phyloP scores from a whole-genome alignment of 2,329 filamentous ascomycete genomes.

The Fusarium clavum region DNA sequence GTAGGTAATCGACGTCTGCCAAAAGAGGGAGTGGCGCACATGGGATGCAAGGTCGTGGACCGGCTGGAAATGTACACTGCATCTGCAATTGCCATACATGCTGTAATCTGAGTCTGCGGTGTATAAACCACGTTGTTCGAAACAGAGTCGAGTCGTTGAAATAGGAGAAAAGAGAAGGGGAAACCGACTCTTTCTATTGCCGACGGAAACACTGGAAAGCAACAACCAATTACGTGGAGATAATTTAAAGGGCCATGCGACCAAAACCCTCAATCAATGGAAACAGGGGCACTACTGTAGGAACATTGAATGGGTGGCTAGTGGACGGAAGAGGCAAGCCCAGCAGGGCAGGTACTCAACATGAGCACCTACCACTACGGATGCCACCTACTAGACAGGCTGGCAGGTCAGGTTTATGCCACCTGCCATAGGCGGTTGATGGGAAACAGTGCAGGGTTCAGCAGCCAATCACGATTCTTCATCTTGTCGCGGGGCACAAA shows the following conservation, averaged over 20 bases:
- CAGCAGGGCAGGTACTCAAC: conserved; percentile 22
- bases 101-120: background rate
- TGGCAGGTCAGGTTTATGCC: conserved; percentile 28
- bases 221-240: conserved; percentile 7
- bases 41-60: conserved; percentile 15
- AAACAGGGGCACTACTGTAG: conserved; percentile 20
- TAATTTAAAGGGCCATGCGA: conserved; percentile 19
- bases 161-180: background rate
- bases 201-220: conserved; percentile 3
- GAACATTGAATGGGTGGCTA: conserved; percentile 12
- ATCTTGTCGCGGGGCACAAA: conserved; percentile 49
- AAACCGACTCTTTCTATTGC: background rate
- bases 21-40: conserved; percentile 25
- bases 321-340: conserved; percentile 11
- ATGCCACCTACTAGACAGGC: background rate
- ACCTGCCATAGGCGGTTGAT: conserved; percentile 34
- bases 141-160: background rate
- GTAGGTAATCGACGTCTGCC: background rate
- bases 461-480: conserved; percentile 38
- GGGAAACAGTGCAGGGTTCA: conserved; percentile 45
- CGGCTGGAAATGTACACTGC: conserved; percentile 1
- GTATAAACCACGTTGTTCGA: background rate
- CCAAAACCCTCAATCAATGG: conserved; percentile 2
- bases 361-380: background rate
- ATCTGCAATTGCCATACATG: background rate